Conservation (phyloP, 768 basidiomycete species). For the Cystobasidium onofrii region DNA sequence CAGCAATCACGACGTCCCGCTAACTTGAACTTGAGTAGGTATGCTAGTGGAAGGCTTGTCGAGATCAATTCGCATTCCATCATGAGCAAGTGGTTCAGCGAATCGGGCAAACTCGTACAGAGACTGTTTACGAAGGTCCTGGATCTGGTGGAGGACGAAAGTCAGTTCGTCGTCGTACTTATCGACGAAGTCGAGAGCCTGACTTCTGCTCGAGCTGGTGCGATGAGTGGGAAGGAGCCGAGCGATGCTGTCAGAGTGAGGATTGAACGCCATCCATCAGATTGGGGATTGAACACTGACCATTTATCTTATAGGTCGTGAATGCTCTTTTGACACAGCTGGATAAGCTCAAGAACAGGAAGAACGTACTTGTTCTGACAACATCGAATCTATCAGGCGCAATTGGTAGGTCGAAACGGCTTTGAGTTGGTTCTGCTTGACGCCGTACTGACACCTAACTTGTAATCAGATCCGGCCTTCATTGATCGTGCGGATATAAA, state of each 20-base stretch:
- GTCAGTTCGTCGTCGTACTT: constrained; percentile 81
- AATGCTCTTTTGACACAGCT: constrained; percentile 94
- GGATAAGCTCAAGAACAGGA: constrained; percentile 83
- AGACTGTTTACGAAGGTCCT: constrained; percentile 78
- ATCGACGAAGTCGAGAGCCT: constrained; percentile 98
- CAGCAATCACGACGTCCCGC: background rate
- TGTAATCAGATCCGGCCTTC: constrained; percentile 70
- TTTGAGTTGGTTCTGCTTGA: too few species aligned
- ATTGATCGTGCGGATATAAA: constrained; percentile 95
- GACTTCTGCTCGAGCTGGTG: constrained; percentile 86
- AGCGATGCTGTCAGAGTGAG: constrained; percentile 81
- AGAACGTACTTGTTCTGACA: constrained; percentile 91
- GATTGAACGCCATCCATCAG: constrained; percentile 52
- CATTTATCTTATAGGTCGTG: constrained; percentile 60
- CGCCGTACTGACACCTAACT: background rate
- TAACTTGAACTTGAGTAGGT: constrained; percentile 51
- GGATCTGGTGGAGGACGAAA: constrained; percentile 85
- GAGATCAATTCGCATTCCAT: constrained; percentile 98
- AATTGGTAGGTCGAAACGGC: constrained; percentile 62
- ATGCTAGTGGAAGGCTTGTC: constrained; percentile 73
- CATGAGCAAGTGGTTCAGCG: constrained; percentile 96
- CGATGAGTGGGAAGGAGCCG: constrained; percentile 91
- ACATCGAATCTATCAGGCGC: constrained; percentile 92
- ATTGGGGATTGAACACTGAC: constrained; percentile 51
- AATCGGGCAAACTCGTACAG: constrained; percentile 96